These are phyloP conservation scores for Fistulifera pelliculosa DNA, from an alignment of 108 stramenopile genomes.

Conservation along the genomic window DNA sequence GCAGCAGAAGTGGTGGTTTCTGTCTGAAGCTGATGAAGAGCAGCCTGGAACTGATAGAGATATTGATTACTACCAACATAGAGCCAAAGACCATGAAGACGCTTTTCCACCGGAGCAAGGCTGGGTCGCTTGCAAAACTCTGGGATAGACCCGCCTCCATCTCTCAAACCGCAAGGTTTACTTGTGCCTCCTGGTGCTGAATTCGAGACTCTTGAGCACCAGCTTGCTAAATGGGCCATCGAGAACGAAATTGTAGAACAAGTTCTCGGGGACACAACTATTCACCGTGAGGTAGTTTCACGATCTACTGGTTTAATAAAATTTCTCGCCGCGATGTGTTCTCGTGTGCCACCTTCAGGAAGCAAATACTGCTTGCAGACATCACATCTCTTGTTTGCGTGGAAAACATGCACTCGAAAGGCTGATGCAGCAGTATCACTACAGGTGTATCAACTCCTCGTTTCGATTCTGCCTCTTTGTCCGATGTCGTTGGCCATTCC, in stretches of 20 bases:
- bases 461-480: constrained; percentile 71
- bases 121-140: constrained; percentile 75
- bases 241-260: constrained; percentile 75
- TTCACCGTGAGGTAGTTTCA: constrained; percentile 76
- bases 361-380: constrained; percentile 49
- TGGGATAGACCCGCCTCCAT: constrained; percentile 78
- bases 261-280: constrained; percentile 62
- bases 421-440: constrained; percentile 73
- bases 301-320: constrained; percentile 64
- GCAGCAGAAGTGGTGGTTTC: constrained; percentile 97
- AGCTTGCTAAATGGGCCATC: constrained; percentile 77
- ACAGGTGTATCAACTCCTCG: constrained; percentile 71
- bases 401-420: constrained; percentile 77
- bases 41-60: constrained; percentile 97
- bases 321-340: constrained; percentile 78
- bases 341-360: constrained; percentile 15
- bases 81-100: constrained; percentile 76
- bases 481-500: constrained; percentile 57
- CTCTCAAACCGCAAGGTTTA: constrained; percentile 37
- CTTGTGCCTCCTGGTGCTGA: constrained; percentile 76
- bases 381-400: constrained; percentile 71
- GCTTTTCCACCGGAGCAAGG: constrained; percentile 53
- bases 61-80: constrained; percentile 97
- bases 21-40: constrained; percentile 89
- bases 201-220: constrained; percentile 63